These are phyloP conservation scores for Pleurotus cornucopiae DNA, from an alignment of 768 basidiomycete species.

Conservation along the genomic window DNA sequence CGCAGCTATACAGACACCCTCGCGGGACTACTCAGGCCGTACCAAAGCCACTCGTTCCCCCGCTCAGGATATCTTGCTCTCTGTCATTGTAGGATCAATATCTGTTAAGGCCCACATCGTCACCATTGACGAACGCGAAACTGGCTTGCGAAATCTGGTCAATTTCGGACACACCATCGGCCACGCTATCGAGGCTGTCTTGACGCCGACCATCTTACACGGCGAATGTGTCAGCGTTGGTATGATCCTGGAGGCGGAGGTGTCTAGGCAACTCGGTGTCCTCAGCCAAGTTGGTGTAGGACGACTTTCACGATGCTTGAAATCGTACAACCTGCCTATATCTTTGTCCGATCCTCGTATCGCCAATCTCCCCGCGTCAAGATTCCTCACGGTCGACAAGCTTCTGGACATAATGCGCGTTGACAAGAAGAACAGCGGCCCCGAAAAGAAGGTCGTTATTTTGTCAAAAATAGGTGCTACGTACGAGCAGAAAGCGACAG, in stretches of 20 bases:
- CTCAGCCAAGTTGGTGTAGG: slow-evolving; percentile 92
- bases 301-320: slow-evolving; percentile 80
- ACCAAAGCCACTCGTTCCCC: slow-evolving; percentile 61
- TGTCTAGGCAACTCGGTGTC: slow-evolving; percentile 83
- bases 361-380: slow-evolving; percentile 62
- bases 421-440: slow-evolving; percentile 96
- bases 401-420: slow-evolving; percentile 92
- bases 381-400: slow-evolving; percentile 70
- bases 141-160: slow-evolving; percentile 94
- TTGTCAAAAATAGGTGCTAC: slow-evolving; percentile 89
- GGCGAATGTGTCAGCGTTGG: slow-evolving; percentile 96
- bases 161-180: slow-evolving; percentile 99
- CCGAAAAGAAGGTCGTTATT: slow-evolving; percentile 91
- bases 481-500: slow-evolving; percentile 87
- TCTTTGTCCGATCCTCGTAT: slow-evolving; percentile 79
- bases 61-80: slow-evolving; percentile 82
- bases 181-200: slow-evolving; percentile 95
- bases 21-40: slow-evolving; percentile 51
- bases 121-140: slow-evolving; percentile 94
- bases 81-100: slow-evolving; percentile 89
- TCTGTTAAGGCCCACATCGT: slow-evolving; percentile 97
- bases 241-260: slow-evolving; percentile 95
- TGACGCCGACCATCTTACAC: slow-evolving; percentile 91
- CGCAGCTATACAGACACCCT: slow-evolving; percentile 76
- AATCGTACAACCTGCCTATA: slow-evolving; percentile 88